Evolutionary conservation across 352 stramenopile genomes (phyloP).

Genomic region (Phytophthora aleatoria): DNA sequence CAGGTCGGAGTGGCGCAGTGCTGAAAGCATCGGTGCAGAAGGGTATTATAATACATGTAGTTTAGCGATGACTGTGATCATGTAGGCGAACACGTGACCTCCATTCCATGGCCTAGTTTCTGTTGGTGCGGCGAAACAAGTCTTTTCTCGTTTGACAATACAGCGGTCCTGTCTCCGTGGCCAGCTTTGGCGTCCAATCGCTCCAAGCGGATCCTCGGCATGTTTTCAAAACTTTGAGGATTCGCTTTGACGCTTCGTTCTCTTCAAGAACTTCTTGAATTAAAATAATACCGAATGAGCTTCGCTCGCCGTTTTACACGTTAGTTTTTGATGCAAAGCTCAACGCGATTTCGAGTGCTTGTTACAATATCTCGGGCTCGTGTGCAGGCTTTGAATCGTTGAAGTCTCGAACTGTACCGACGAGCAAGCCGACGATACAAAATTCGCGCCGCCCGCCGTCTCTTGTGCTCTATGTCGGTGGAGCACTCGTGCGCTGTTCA

Average conservation of each 20-base stretch:
- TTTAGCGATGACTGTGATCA: not conserved
- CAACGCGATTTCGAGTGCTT: constrained; percentile 19
- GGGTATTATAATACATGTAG: not conserved
- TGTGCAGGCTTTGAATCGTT: constrained; percentile 27
- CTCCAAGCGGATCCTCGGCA: not conserved
- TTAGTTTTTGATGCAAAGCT: constrained; percentile 21
- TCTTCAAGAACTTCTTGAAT: not conserved
- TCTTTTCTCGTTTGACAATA: constrained; percentile 18
- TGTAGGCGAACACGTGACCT: not conserved
- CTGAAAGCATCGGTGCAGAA: not conserved
- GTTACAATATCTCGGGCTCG: constrained; percentile 7
- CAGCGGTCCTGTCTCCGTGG: constrained; percentile 17
- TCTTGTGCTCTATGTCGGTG: constrained; percentile 20
- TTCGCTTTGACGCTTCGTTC: not conserved
- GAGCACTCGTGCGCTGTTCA: not conserved
- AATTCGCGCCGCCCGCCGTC: constrained; percentile 15
- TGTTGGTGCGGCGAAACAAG: constrained; percentile 3
- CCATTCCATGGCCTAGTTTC: constrained; percentile 6
- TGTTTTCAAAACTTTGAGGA: not conserved
- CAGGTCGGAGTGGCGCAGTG: too few species aligned
- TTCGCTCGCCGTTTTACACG: not conserved
- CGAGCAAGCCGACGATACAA: constrained; percentile 14
- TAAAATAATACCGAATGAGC: too few species aligned
- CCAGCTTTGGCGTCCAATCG: constrained; percentile 11
- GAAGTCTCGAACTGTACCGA: constrained; percentile 13